These are phyloP conservation scores for Colletotrichum ledebouriae DNA, from an alignment of 2,329 filamentous ascomycete species.

Conservation along the genomic window DNA sequence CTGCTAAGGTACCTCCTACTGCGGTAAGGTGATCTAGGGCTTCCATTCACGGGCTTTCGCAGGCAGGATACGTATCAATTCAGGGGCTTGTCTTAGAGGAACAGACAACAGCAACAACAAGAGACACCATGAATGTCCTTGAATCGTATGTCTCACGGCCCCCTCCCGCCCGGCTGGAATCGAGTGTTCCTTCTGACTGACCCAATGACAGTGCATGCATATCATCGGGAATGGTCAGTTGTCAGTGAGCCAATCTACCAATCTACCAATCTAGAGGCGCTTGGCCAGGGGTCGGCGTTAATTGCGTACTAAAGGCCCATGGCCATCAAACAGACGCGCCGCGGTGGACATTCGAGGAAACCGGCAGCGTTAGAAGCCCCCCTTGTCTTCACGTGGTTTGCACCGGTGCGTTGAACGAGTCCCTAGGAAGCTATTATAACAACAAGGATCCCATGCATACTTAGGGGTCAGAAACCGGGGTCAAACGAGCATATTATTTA, in stretches of 20 bases:
- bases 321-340: conserved; percentile 27
- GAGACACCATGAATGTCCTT: conserved; percentile 11
- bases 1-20: too few relatives aligned
- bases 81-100: not conserved
- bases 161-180: conserved; percentile 33
- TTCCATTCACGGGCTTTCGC: too few relatives aligned
- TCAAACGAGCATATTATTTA: too few relatives aligned
- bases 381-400: conserved; percentile 24
- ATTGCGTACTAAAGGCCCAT: not conserved
- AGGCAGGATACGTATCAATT: too few relatives aligned
- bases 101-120: not conserved
- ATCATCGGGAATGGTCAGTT: conserved; percentile 1
- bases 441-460: too few relatives aligned
- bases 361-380: conserved; percentile 36
- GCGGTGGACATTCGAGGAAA: conserved; percentile 24
- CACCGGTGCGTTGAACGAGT: conserved; percentile 35
- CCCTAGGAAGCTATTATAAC: conserved; percentile 25
- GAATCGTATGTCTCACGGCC: conserved; percentile 27
- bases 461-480: too few relatives aligned
- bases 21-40: too few relatives aligned
- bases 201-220: conserved; percentile 1
- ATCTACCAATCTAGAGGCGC: too few relatives aligned
- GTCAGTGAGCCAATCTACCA: conserved; percentile 3
- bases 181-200: conserved; percentile 16
- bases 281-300: not conserved